These are phyloP conservation scores for Viridothelium virens DNA, from an alignment of 495 filamentous ascomycete species.

Conservation along the genomic window DNA sequence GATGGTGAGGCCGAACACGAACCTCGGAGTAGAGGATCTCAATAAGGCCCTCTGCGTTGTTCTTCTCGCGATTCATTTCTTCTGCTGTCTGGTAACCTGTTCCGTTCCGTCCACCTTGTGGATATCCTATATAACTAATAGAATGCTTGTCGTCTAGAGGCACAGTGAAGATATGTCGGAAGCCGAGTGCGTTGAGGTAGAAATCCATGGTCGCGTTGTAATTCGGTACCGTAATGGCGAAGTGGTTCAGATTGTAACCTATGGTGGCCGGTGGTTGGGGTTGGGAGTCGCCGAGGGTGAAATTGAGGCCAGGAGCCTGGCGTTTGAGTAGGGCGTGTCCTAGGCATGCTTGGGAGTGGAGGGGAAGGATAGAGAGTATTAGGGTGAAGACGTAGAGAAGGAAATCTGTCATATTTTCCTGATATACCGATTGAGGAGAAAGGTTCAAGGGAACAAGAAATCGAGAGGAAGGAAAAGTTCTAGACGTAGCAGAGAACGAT, in stretches of 20 bases:
- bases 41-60: constrained; percentile 31
- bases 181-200: constrained; percentile 43
- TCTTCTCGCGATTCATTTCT: constrained; percentile 30
- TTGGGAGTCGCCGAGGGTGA: constrained; percentile 12
- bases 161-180: constrained; percentile 42
- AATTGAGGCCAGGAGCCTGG: neutral
- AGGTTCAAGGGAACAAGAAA: neutral
- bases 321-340: neutral
- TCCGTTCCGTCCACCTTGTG: constrained; percentile 33
- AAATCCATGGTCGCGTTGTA: constrained; percentile 38
- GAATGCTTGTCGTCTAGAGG: constrained; percentile 25
- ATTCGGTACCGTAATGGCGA: constrained; percentile 39
- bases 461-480: too few species aligned
- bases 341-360: neutral
- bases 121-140: constrained; percentile 31
- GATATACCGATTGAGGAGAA: neutral
- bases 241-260: constrained; percentile 43
- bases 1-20: neutral
- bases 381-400: neutral
- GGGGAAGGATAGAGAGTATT: neutral
- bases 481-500: too few species aligned
- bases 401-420: neutral
- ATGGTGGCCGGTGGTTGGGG: constrained; percentile 29
- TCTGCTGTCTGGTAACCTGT: constrained; percentile 32
- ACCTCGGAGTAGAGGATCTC: constrained; percentile 29